phyloP scores from a whole-genome alignment of 2,329 filamentous ascomycete genomes.

The Cercospora canescens region DNA sequence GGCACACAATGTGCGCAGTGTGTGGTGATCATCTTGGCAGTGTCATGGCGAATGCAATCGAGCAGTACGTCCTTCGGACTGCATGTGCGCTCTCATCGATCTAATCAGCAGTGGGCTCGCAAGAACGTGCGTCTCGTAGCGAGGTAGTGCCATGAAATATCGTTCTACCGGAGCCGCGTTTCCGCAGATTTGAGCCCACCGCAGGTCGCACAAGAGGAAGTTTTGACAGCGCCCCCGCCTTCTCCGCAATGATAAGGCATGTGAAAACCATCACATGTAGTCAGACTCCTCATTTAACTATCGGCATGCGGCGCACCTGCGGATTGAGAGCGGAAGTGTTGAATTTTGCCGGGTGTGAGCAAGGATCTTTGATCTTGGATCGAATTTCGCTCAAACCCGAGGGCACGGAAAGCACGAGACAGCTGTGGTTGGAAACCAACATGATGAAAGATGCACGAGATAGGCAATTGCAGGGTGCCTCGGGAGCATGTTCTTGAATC shows the following conservation, averaged over 20 bases:
- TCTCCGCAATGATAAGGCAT: conserved; percentile 4
- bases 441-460: neutral
- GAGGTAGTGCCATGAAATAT: neutral
- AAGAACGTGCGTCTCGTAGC: neutral
- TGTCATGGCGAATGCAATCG: neutral
- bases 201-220: conserved; percentile 1
- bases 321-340: neutral
- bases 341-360: neutral
- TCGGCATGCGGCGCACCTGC: neutral
- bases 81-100: neutral
- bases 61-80: neutral
- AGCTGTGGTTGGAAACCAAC: neutral
- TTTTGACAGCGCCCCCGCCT: neutral
- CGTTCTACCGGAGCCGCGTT: neutral
- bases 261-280: conserved; percentile 2
- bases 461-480: neutral
- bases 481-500: neutral
- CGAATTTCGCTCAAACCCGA: neutral
- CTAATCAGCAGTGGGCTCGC: neutral
- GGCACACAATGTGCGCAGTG: conserved; percentile 19
- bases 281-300: neutral
- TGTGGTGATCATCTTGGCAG: conserved; percentile 16
- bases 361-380: neutral
- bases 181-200: neutral
- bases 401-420: neutral